Base-by-base conservation (phyloP, 129 eudicot genomes). In the Mikania micrantha region DNA sequence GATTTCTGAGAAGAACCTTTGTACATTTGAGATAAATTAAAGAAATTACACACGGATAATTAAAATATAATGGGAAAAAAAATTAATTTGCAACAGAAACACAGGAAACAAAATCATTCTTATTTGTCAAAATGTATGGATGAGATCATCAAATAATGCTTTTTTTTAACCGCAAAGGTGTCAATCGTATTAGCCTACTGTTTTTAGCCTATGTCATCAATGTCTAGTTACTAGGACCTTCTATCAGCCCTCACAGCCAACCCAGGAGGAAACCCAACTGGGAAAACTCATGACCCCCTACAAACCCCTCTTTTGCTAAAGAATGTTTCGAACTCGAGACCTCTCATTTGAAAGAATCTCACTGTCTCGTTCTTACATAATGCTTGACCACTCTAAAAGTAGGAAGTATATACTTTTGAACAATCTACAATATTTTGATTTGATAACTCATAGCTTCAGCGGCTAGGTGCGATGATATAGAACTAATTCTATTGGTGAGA, bases 391-490 rank as follows among this genome's bases (percentile, higher is more conserved):
- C 54, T 12, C 36, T 2, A 54, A 66, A 29, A 28, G n/a, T 5
- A 16, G 41, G 34, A 66, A 19, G 64, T 20, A 69, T 69, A 52
- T 53, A 16, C 53, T 19, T 56, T 69, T 7, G 6, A 38, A 54
- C 54, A 24, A 53, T 35, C 39, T 54, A 54, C 6, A 40, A 17
- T 70, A 39, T 27, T 16, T 52, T 39, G 19, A 29, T 29, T 2
- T 17, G 12, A 36, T 52, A 7, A n/a, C n/a, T 60, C 61, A 13
- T 52, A 20, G 19, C 28, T 48, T 61, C 5, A 45, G 19, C 62
- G 70, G 77, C 61, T 72, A 72, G 77, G 62, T 48, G 70, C 36
- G 13, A 38, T 61, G 13, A 38, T 61, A 16, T 50, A 73, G 78
- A 52, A 38, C 71, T 63, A 68, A 52, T 36, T 48, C 52, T 63